Evolutionary conservation across 78 protist genomes (phyloP), one percentile per base, ranked within the genome.

Genomic region (Anaeramoeba ignava): DNA sequence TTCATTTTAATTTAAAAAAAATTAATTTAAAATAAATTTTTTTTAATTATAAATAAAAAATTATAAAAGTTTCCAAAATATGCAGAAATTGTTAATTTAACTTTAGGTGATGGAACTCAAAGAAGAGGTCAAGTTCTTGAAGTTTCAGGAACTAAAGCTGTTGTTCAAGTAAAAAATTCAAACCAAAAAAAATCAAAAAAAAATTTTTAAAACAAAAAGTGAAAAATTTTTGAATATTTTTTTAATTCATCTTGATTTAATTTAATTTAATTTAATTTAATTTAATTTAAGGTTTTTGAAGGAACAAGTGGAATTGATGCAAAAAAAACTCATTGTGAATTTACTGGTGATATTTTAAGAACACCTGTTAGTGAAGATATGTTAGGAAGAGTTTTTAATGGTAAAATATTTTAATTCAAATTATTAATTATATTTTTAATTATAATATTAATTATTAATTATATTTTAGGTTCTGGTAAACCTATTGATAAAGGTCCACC

Each of bases 281-380:
- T n/a, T 67, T 67, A 27, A 1, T 1, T n/a, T 80, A 3, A 73
- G 91, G 97, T 97, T 39, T 98, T 97, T 84, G 99, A 98, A 89
- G 99, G 99, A 33, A 97, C 99, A 17, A 86, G 97, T 8, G 99
- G 98, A 38, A 96, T 98, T 80, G 99, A 98, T 84, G 95, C 96
- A 81, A 80, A 83, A 85, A 67, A 88, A 86, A 95, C 99, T 2
- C 89, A 83, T 37, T 86, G 91, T 82, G 97, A 96, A 88, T 96
- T 96, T 91, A 88, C 97, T 3, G 99, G 99, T 82, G 96, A 96
- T 38, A 87, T 93, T 33, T 81, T 96, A 36, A 87, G 88, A 81
- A 89, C 89, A 78, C 95, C 97, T 73, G 97, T 97, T 78, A 87
- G 96, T 8, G 97, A 95, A 84, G 99, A 98, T 87, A 95, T 97